Evolutionary conservation across 192 early-diverging fungal genomes (phyloP), one percentile per base, ranked within the genome.

Genomic region (Coemansia sp.): DNA sequence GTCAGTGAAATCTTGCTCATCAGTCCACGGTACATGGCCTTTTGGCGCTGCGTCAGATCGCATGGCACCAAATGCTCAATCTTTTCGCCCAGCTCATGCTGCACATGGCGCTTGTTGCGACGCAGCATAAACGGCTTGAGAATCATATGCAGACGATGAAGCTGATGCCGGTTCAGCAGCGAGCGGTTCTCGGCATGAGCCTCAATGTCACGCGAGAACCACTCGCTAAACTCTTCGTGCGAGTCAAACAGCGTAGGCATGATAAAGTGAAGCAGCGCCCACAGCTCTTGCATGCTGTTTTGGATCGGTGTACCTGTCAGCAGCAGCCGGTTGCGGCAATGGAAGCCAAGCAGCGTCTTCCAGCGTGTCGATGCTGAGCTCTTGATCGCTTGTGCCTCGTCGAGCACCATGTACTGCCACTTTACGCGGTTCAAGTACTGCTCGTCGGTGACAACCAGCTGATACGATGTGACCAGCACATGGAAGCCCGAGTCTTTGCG

Each of bases 271-370:
- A 99, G 84, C 60, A 99, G 79, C 14, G 95, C 94, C 97, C 97
- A 99, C n/a, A 99, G 84, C 76, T 99, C 97, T 65, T 97, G 94
- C 12, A 98, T 82, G 58, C 97, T 95, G 86, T 99, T 99, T 69
- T 97, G 95, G 17, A 98, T 85, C 15, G 96, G 96, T 0, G 96
- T 98, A 60, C 96, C 96, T 0, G 96, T 96, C 11, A 98, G 88
- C 37, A 98, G 74, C 52, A 99, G 84, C 28, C 97, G 86, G 61
- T 93, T 90, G 49, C 88, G 84, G 23, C 93, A 93, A 24, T 86
- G 81, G 70, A 99, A 90, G 44, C 90, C 79, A 48, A 94, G 88
- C 24, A 99, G 90, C 18, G 97, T 94, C 67, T 94, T 90, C 6
- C 93, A 95, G 11, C 97, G 85, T 67, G 87, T 87, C 6, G 95